A percentile compares a stretch with the other conserved stretches of the same genome.
phyloP scores from a whole-genome alignment of 2,329 filamentous ascomycete species.

The Colletotrichum eremochloae region DNA sequence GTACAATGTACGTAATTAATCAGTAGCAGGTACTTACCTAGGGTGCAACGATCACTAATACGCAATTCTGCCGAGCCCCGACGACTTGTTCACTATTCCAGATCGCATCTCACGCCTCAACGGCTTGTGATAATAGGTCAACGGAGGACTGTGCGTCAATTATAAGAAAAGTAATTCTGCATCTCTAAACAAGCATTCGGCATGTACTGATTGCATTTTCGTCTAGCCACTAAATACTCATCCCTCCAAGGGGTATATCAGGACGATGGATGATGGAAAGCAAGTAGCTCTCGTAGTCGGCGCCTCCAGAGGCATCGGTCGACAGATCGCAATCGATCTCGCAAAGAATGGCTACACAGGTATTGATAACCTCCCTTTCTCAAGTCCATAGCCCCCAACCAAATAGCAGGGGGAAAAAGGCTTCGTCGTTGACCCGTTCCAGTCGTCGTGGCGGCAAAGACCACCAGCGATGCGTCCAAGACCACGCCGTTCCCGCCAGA shows the following conservation, averaged over 20 bases:
- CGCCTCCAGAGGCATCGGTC: slow-evolving; percentile 83
- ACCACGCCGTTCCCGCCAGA: slow-evolving; percentile 76
- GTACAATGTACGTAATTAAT: too few species aligned
- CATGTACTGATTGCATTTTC: not conserved
- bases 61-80: slow-evolving; percentile 18
- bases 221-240: not conserved
- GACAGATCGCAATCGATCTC: slow-evolving; percentile 84
- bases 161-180: too few species aligned
- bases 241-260: too few species aligned
- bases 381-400: too few species aligned
- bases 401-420: not conserved
- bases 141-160: not conserved
- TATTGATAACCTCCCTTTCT: slow-evolving; percentile 51
- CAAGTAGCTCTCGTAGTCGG: slow-evolving; percentile 79
- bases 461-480: slow-evolving; percentile 72
- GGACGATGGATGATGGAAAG: slow-evolving; percentile 35
- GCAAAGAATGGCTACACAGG: slow-evolving; percentile 78
- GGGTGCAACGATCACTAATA: slow-evolving; percentile 32
- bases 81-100: slow-evolving; percentile 9
- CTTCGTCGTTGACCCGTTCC: not conserved
- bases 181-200: not conserved
- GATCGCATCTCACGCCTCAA: not conserved
- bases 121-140: too few species aligned
- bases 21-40: not conserved
- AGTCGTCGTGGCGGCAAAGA: slow-evolving; percentile 86